A percentile compares a stretch with the other conserved stretches of the same genome.
Evolutionary conservation across 768 basidiomycete genomes (phyloP).

Genomic region (Agaricus blazei): DNA sequence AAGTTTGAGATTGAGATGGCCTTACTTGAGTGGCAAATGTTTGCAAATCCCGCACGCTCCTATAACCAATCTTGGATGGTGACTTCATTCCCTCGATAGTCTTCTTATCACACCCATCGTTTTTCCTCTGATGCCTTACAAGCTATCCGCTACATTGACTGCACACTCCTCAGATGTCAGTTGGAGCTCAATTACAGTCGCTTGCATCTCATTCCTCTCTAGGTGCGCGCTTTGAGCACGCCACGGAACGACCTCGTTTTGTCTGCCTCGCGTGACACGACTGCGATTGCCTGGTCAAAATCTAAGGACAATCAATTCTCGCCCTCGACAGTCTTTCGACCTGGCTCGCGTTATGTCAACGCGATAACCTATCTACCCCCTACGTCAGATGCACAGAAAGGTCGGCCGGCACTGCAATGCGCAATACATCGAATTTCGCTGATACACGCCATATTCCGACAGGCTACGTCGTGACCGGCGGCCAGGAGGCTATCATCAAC

Average conservation of each 20-base stretch:
- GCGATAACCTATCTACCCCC: slow-evolving; percentile 75
- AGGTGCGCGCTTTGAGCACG: slow-evolving; percentile 82
- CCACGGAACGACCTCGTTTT: slow-evolving; percentile 75
- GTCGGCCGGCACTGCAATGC: slow-evolving; percentile 28
- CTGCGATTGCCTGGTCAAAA: slow-evolving; percentile 82
- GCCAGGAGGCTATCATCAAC: slow-evolving; percentile 86
- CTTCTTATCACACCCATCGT: neutral
- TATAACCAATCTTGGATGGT: neutral
- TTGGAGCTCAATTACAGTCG: slow-evolving; percentile 1
- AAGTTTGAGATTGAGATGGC: too few relatives aligned
- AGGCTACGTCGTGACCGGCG: slow-evolving; percentile 87
- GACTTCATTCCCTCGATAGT: neutral
- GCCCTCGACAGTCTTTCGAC: slow-evolving; percentile 48
- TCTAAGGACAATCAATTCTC: slow-evolving; percentile 43
- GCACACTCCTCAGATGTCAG: slow-evolving; percentile 27
- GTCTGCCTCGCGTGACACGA: slow-evolving; percentile 89
- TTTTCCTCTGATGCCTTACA: slow-evolving; percentile 23
- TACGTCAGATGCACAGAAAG: slow-evolving; percentile 63
- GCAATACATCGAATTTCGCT: slow-evolving; percentile 12
- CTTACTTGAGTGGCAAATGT: too few relatives aligned
- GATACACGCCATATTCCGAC: slow-evolving; percentile 11
- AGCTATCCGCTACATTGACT: slow-evolving; percentile 25
- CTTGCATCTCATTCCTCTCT: slow-evolving; percentile 14
- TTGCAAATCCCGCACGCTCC: neutral
- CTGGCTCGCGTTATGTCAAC: slow-evolving; percentile 75